A percentile compares a stretch with the other conserved stretches of the same genome.
Evolutionary conservation across 2,329 filamentous ascomycete species (phyloP).

Genomic region (Fusarium torulosum): DNA sequence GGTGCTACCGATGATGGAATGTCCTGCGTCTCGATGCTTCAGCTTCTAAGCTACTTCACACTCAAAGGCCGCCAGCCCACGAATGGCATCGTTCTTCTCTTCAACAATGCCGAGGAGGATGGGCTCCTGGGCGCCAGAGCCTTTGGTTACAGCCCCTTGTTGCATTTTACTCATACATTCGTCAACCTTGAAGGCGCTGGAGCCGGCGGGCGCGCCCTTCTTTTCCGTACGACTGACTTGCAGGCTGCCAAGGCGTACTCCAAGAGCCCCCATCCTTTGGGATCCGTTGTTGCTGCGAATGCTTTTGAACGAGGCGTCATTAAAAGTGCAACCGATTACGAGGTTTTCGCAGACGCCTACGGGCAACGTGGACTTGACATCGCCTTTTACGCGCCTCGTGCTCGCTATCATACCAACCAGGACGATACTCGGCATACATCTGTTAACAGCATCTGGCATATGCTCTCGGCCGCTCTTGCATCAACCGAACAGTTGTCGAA

Average conservation of each 20-base stretch:
- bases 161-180: slow-evolving; percentile 86
- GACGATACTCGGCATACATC: slow-evolving; percentile 87
- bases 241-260: slow-evolving; percentile 86
- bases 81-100: slow-evolving; percentile 82
- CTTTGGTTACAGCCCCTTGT: slow-evolving; percentile 85
- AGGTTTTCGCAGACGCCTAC: slow-evolving; percentile 80
- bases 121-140: slow-evolving; percentile 87
- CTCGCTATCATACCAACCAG: slow-evolving; percentile 90
- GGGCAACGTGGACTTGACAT: slow-evolving; percentile 91
- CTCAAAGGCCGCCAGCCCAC: slow-evolving; percentile 77
- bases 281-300: slow-evolving; percentile 83
- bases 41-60: slow-evolving; percentile 89
- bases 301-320: slow-evolving; percentile 85
- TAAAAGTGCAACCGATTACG: slow-evolving; percentile 89
- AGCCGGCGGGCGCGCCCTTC: slow-evolving; percentile 85
- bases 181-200: slow-evolving; percentile 96
- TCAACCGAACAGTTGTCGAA: slow-evolving; percentile 79
- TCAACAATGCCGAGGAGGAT: slow-evolving; percentile 98
- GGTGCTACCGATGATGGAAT: slow-evolving; percentile 96
- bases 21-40: slow-evolving; percentile 86
- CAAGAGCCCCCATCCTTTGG: slow-evolving; percentile 80
- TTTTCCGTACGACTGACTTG: slow-evolving; percentile 90
- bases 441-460: slow-evolving; percentile 84
- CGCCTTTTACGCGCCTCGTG: slow-evolving; percentile 88
- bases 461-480: slow-evolving; percentile 86